phyloP scores from a whole-genome alignment of 108 stramenopile species.

The Stephanodiscus minutulus region DNA sequence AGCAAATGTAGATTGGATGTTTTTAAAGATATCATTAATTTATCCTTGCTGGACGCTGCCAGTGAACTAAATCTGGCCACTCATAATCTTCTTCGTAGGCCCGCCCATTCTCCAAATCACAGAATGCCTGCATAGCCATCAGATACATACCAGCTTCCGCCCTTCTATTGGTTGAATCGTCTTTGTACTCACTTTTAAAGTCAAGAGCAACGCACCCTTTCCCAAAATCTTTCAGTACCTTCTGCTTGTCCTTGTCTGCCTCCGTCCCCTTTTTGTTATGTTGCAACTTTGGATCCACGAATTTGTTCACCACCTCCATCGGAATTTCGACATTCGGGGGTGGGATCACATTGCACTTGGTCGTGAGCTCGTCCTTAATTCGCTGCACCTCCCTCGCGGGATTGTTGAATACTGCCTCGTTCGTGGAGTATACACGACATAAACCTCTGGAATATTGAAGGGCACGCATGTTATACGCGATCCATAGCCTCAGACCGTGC shows the following conservation, averaged over 20 bases:
- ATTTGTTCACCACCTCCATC: slow-evolving; percentile 70
- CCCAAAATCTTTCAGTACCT: slow-evolving; percentile 52
- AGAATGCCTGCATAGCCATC: slow-evolving; percentile 79
- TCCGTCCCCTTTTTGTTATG: slow-evolving; percentile 62
- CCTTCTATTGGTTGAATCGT: slow-evolving; percentile 32
- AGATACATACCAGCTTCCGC: slow-evolving; percentile 61
- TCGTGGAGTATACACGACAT: slow-evolving; percentile 78
- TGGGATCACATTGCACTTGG: slow-evolving; percentile 67
- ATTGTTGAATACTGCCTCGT: slow-evolving; percentile 74
- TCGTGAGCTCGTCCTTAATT: slow-evolving; percentile 73
- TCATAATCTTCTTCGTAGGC: slow-evolving; percentile 69
- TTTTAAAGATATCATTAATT: background rate
- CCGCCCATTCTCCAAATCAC: slow-evolving; percentile 72
- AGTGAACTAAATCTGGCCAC: slow-evolving; percentile 61
- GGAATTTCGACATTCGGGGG: slow-evolving; percentile 56
- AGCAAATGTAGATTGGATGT: background rate
- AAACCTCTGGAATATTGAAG: slow-evolving; percentile 73
- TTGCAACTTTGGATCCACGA: slow-evolving; percentile 81
- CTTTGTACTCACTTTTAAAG: slow-evolving; percentile 52
- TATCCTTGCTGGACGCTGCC: slow-evolving; percentile 12
- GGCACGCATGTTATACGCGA: slow-evolving; percentile 86
- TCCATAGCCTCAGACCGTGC: slow-evolving; percentile 83
- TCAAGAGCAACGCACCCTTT: slow-evolving; percentile 60
- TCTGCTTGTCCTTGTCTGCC: slow-evolving; percentile 7
- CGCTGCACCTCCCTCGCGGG: slow-evolving; percentile 74